Base-by-base conservation (phyloP, 306 rosid species). In the Ormosia emarginata region DNA sequence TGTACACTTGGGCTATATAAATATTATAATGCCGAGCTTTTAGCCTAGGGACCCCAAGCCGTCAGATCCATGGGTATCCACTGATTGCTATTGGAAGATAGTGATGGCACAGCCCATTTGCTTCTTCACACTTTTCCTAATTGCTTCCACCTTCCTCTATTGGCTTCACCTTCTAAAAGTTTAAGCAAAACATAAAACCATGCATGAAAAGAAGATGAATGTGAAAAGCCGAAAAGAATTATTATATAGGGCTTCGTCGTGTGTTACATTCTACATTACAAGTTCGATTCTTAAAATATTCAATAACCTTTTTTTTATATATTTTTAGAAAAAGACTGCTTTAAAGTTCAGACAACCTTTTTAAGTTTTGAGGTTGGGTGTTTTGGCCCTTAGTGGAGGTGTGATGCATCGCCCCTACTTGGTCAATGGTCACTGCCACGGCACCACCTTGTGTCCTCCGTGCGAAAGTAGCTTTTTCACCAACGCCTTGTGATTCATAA, bases 371-470 rank as follows among this genome's bases (percentile, higher is more conserved):
- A 39, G 67, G 75, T 24, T 55, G 2, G 43, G 13, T 67, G 44
- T 32, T 66, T 65, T 52, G 73, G 41, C 74, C 55, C 11, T 18
- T 65, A 18, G 30, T 12, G 37, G 29, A 67, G 68, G 55, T 85
- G 85, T 75, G 85, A 71, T 73, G 85, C 89, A 83, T 90, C 59
- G 75, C 8, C 65, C 55, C 74, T 49, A 15, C 41, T 40, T 43
- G 69, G 30, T 78, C 67, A 55, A 29, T 67, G 74, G 68, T 55
- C 75, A 79, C 53, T 78, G 68, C 76, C 75, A 67, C 91, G 53
- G 33, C 86, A 87, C 74, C 65, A 72, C 71, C 84, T 29, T 36
- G 4, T 37, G 65, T 75, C 75, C 62, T 71, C 75, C 30, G 34
- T 58, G 6, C 62, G 13, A 82, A 81, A 75, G 73, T 72, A 32